Percentiles rank a stretch among this genome's conserved stretches.
Evolutionary conservation across 31 red algal genomes (phyloP).

Genomic region (Asparagopsis taxiformis): DNA sequence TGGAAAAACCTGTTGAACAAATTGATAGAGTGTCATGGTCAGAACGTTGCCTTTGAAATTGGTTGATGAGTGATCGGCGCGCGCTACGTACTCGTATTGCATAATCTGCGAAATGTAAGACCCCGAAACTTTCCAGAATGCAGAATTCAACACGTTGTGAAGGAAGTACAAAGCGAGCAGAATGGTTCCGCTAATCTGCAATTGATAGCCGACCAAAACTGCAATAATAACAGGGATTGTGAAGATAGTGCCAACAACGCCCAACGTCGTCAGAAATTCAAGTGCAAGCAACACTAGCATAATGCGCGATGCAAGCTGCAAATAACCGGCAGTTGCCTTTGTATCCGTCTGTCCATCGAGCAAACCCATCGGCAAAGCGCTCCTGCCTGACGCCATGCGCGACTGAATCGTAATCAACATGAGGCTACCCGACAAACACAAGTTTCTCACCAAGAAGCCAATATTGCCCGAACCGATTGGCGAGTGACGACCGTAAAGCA

Average conservation of each 20-base stretch:
- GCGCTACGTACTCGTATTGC: constrained; percentile 89
- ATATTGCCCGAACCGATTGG: constrained; percentile 87
- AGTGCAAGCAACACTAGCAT: constrained; percentile 89
- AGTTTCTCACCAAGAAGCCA: constrained; percentile 91
- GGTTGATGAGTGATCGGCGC: too few species aligned
- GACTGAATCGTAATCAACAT: constrained; percentile 78
- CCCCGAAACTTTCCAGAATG: constrained; percentile 88
- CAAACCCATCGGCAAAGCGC: constrained; percentile 82
- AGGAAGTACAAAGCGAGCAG: constrained; percentile 85
- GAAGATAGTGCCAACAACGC: constrained; percentile 71
- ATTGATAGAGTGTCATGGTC: not conserved
- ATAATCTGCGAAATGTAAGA: constrained; percentile 75
- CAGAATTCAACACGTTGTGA: constrained; percentile 91
- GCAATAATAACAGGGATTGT: constrained; percentile 90
- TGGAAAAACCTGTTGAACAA: constrained; percentile 84
- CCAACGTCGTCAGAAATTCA: constrained; percentile 90
- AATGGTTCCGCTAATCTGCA: constrained; percentile 71
- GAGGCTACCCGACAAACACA: constrained; percentile 87
- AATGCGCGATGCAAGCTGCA: constrained; percentile 86
- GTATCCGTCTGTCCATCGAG: constrained; percentile 57
- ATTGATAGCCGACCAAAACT: constrained; percentile 84
- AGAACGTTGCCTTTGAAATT: not conserved
- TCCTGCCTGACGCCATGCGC: constrained; percentile 72
- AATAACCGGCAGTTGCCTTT: constrained; percentile 68
- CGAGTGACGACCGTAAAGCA: constrained; percentile 90